Evolutionary conservation across 768 basidiomycete genomes (phyloP), one percentile per base, ranked within the genome.

Genomic region (Mycena indigotica): DNA sequence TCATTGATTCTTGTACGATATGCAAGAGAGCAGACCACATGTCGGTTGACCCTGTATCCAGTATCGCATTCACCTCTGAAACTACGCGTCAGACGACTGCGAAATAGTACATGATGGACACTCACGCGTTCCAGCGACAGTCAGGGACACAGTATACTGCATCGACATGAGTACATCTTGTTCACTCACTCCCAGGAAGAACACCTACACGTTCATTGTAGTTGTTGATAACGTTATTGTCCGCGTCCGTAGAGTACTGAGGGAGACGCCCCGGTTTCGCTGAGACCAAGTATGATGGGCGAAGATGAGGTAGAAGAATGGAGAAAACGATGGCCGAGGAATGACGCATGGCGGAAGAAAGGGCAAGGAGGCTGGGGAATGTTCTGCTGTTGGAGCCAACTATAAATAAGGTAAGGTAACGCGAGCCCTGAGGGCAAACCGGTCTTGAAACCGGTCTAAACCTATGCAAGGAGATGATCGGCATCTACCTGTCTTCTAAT

Each of bases 1-100:
- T 25, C n/a, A 46, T 16, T 13, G 17, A 23, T 15, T 24, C 32
- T 40, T 17, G 23, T 15, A 0, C 21, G 45, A 6, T 28, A 24
- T 23, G 2, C n/a, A 24, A 2, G 25, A 5, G 16, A 39, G n/a
- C 57, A 8, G 56, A 75, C 74, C 74, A 75, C 52, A 73, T 62
- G 55, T 77, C 76, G 8, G 76, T 73, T 32, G 71, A 73, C 35
- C 75, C 76, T 0, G 74, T 77, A 50, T 77, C 75, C n/a, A 77
- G 67, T 2, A 68, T 72, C 3, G 74, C 70, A 51, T 63, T 53
- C 5, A 75, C 68, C 30, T 65, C 70, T 15, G 72, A 39, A 3
- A 35, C 13, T 28, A 52, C 4, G 21, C 25, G 28, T 57, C 8
- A 16, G 12, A 32, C 25, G 45, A 2, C 13, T 3, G 28, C 24